Evolutionary conservation across 1,139 yeast species (phyloP), one percentile per base, ranked within the genome.

Genomic region (Protomyces inouyei): DNA sequence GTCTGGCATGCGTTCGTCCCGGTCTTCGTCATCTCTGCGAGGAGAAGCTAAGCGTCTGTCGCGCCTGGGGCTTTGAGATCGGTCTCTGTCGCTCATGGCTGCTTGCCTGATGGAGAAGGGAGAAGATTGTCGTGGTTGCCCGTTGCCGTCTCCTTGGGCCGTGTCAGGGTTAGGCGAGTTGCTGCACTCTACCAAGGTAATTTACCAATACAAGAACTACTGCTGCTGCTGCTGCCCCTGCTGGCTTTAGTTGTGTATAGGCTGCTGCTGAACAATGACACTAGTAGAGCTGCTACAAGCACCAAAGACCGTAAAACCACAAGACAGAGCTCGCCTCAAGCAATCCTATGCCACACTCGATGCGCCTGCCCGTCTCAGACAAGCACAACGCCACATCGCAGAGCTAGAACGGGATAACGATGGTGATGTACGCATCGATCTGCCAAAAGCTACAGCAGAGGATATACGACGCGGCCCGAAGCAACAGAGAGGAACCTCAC

Each of bases 401-500:
- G 81, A 79, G 57, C 71, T 78, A 28, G 78, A 76, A 53, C 69
- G 75, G 52, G 81, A 78, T 65, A 78, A 78, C 69, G 76, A 74
- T 69, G 73, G 73, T 56, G 68, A 69, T 10, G 73, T 72, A 18
- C 74, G 74, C 63, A 72, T 78, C 36, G 81, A 78, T 21, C 69
- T 76, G 3, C 80, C 80, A 2, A 73, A 71, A 45, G 66, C 23
- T 21, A 51, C 25, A 10, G 53, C 28, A 4, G 46, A 32, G 12
- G 53, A 52, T 3, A 51, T 37, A 18, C 35, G 16, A 18, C 51
- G 28, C 23, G 43, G 55, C 45, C 35, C n/a, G 55, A 23, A 46
- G 5, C n/a, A 21, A 16, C 12, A 28, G 25, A 5, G 36, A n/a
- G 54, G 36, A 1, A 57, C 51, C 16, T 38, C 55, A 10, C 55